Evolutionary conservation across 805 yeast species (phyloP).

Genomic region (Nakazawaea holstii): DNA sequence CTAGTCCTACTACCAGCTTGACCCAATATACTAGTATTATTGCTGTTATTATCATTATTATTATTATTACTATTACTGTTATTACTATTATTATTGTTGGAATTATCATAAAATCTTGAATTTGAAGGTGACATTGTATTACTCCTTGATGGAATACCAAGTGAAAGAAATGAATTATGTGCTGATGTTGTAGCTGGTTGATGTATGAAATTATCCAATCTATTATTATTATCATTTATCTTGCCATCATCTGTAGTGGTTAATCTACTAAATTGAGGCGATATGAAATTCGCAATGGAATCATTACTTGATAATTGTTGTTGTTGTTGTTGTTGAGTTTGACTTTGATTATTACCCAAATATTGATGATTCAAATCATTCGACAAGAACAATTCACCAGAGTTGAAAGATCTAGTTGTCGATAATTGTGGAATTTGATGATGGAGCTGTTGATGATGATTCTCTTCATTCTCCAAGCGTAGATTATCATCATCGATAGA

Average conservation of each 20-base stretch:
- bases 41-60: background rate
- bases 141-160: constrained; percentile 2
- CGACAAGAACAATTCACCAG: background rate
- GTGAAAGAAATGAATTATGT: background rate
- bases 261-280: constrained; percentile 4
- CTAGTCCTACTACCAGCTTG: too few species aligned
- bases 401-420: constrained; percentile 1
- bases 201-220: background rate
- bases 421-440: background rate
- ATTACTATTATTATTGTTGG: background rate
- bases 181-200: background rate
- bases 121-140: constrained; percentile 8
- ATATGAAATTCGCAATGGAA: background rate
- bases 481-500: constrained; percentile 14
- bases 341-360: background rate
- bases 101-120: constrained; percentile 11
- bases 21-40: constrained; percentile 1
- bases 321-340: too few species aligned
- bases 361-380: background rate
- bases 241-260: background rate
- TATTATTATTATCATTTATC: background rate
- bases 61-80: background rate
- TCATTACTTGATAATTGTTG: background rate
- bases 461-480: constrained; percentile 9
- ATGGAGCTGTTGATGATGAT: background rate